Percentiles rank a stretch among this genome's conserved stretches.
phyloP scores from a whole-genome alignment of 371 early-diverging fungal species.

The Furculomyces boomerangus region DNA sequence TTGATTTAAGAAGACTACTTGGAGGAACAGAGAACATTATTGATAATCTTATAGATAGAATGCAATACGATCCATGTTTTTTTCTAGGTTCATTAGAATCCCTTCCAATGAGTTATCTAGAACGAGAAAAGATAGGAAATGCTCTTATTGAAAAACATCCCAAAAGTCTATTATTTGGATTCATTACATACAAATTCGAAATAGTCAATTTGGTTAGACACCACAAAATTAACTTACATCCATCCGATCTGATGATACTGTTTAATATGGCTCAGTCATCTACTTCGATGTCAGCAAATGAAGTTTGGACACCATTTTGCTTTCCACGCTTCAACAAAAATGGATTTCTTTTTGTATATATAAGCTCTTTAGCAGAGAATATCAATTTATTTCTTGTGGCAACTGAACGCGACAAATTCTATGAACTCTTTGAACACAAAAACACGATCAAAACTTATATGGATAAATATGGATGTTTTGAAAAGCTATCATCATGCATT shows the following conservation, averaged over 20 bases:
- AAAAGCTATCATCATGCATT: too few species aligned
- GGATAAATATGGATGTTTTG: too few species aligned
- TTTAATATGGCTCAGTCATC: slow-evolving; percentile 66
- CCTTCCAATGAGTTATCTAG: slow-evolving; percentile 38
- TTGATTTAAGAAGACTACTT: slow-evolving; percentile 69
- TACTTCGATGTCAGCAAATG: slow-evolving; percentile 49
- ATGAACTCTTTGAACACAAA: slow-evolving; percentile 55
- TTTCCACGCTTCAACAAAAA: slow-evolving; percentile 75
- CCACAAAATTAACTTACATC: slow-evolving; percentile 57
- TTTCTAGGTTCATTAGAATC: slow-evolving; percentile 63
- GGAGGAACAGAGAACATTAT: slow-evolving; percentile 70
- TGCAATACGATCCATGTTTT: slow-evolving; percentile 51
- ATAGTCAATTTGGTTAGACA: slow-evolving; percentile 62
- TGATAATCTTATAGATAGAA: slow-evolving; percentile 51
- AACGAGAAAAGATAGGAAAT: slow-evolving; percentile 49
- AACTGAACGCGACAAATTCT: slow-evolving; percentile 65
- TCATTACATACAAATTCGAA: slow-evolving; percentile 53
- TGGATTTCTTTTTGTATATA: slow-evolving; percentile 77
- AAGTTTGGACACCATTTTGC: slow-evolving; percentile 91
- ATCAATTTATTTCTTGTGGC: slow-evolving; percentile 57
- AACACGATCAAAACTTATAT: too few species aligned
- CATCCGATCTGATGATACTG: slow-evolving; percentile 65
- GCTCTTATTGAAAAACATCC: slow-evolving; percentile 25
- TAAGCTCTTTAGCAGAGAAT: slow-evolving; percentile 52
- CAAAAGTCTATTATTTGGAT: slow-evolving; percentile 50